These are phyloP conservation scores for Pichia sp. DNA, from an alignment of 1,139 yeast species.

Conservation along the genomic window DNA sequence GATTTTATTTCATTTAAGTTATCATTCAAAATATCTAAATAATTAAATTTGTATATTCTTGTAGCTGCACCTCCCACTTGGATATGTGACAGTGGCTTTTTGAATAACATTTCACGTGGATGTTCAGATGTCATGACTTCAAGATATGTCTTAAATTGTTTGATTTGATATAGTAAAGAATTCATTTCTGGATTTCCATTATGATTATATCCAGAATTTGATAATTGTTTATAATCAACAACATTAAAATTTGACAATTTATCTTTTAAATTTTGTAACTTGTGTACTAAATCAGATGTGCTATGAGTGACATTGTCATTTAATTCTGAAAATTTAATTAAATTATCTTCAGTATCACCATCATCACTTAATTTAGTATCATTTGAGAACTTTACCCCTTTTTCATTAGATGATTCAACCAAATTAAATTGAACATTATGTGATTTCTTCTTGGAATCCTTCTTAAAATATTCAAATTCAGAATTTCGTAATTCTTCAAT, in stretches of 20 bases:
- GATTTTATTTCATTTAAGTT: constrained; percentile 20
- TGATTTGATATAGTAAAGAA: constrained; percentile 35
- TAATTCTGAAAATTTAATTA: constrained; percentile 11
- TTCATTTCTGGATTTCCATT: constrained; percentile 30
- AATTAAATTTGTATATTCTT: constrained; percentile 18
- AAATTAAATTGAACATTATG: neutral
- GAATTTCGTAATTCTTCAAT: constrained; percentile 6
- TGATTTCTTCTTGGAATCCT: constrained; percentile 1
- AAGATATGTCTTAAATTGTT: constrained; percentile 37
- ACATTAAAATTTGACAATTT: constrained; percentile 21
- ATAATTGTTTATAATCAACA: constrained; percentile 20
- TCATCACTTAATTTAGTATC: constrained; percentile 11
- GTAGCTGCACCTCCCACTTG: constrained; percentile 5
- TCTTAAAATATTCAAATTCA: constrained; percentile 8
- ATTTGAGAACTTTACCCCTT: constrained; percentile 24
- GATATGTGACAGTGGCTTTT: constrained; percentile 20
- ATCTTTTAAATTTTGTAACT: constrained; percentile 17
- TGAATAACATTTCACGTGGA: constrained; percentile 28
- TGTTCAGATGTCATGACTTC: constrained; percentile 34
- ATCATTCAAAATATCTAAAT: constrained; percentile 30
- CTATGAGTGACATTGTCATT: constrained; percentile 12
- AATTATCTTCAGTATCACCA: neutral
- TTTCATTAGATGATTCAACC: constrained; percentile 2
- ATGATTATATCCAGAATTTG: constrained; percentile 16
- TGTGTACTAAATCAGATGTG: constrained; percentile 14